phyloP scores from a whole-genome alignment of 768 basidiomycete genomes.

The Lactarius hengduanensis region DNA sequence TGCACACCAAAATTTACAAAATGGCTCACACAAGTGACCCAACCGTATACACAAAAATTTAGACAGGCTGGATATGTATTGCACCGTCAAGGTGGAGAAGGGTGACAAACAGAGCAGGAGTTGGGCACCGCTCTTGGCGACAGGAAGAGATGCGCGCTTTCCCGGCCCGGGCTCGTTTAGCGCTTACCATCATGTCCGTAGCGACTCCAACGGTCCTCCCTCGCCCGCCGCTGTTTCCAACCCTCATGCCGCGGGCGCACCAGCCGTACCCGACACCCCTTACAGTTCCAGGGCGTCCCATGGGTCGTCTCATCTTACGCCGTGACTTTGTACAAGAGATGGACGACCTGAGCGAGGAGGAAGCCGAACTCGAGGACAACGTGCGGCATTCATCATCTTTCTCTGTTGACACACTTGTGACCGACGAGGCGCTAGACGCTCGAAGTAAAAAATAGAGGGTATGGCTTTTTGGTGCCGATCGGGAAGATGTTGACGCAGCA shows the following conservation, averaged over 20 bases:
- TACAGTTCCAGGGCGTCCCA: constrained; percentile 46
- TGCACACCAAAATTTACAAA: too few relatives aligned
- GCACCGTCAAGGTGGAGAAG: too few relatives aligned
- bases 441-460: constrained; percentile 64
- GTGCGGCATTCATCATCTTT: constrained; percentile 40
- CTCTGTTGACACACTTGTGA: background rate
- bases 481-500: constrained; percentile 70
- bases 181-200: constrained; percentile 42
- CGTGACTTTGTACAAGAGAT: constrained; percentile 74
- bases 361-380: constrained; percentile 74
- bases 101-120: too few relatives aligned
- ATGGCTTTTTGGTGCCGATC: constrained; percentile 66
- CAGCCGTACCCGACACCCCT: constrained; percentile 65
- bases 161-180: background rate
- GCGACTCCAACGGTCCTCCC: constrained; percentile 75
- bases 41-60: too few relatives aligned
- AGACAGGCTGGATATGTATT: too few relatives aligned
- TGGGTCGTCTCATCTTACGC: constrained; percentile 57
- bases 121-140: too few relatives aligned
- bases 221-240: constrained; percentile 58
- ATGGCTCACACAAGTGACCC: too few relatives aligned
- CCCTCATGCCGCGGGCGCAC: constrained; percentile 62
- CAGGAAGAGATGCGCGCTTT: too few relatives aligned
- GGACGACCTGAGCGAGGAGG: constrained; percentile 83
- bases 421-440: constrained; percentile 45